Conservation (phyloP, 2,329 filamentous ascomycete genomes). For the Tolypocladium tropicale region DNA sequence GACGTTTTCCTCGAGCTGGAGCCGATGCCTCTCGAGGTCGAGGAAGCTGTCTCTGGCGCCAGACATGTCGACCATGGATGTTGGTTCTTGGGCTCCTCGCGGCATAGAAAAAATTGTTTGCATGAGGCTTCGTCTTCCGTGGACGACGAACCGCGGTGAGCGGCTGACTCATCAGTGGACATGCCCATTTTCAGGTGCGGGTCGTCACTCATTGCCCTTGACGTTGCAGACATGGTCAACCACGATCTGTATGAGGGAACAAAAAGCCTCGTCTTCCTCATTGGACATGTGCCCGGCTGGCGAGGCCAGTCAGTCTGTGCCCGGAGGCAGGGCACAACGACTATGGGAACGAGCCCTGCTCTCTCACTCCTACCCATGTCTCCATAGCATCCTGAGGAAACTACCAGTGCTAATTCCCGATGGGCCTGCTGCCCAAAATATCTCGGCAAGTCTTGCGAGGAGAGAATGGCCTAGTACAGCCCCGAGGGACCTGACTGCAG, state of each 20-base stretch:
- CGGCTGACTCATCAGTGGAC: neutral
- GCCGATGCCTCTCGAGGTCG: conserved; percentile 64
- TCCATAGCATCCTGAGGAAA: no score
- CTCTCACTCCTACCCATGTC: neutral
- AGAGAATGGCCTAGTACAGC: conserved; percentile 26
- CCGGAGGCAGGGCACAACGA: neutral
- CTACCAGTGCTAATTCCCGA: no score
- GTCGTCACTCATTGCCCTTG: neutral
- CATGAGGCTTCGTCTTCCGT: neutral
- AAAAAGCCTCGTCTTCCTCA: neutral
- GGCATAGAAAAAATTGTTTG: neutral
- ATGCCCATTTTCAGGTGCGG: neutral
- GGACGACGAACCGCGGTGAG: neutral
- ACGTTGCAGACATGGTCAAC: neutral
- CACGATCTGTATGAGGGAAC: neutral
- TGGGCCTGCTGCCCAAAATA: conserved; percentile 25
- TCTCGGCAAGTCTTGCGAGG: conserved; percentile 25
- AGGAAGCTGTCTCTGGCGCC: conserved; percentile 41
- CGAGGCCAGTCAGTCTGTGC: neutral
- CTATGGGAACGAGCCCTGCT: neutral
- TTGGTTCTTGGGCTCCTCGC: neutral
- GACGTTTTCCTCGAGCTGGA: conserved; percentile 66
- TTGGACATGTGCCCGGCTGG: neutral
- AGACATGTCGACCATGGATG: conserved; percentile 22
- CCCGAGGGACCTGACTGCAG: conserved; percentile 16